phyloP scores from a whole-genome alignment of 2,329 filamentous ascomycete species.

The Fusarium sarcochroum region DNA sequence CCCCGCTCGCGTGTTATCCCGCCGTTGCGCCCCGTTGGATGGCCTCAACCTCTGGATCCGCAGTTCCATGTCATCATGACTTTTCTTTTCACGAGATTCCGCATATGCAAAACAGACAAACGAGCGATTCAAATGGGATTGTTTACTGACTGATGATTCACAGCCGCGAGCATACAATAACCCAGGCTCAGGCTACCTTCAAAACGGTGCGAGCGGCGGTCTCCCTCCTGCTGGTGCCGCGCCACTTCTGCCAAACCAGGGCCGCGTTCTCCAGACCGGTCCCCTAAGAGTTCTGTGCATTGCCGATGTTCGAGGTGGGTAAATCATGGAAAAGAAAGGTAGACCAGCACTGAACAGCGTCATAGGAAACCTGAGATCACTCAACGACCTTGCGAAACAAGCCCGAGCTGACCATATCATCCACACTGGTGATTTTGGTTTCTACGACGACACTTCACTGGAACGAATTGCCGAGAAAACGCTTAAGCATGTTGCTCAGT shows the following conservation, averaged over 20 bases:
- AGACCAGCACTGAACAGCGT: constrained; percentile 30
- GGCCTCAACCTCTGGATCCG: constrained; percentile 34
- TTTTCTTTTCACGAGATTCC: constrained; percentile 6
- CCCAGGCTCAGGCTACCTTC: constrained; percentile 71
- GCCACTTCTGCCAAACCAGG: constrained; percentile 77
- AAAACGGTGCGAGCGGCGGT: constrained; percentile 70
- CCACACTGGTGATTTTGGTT: constrained; percentile 98
- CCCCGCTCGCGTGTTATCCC: constrained; percentile 44
- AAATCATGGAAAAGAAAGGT: constrained; percentile 28
- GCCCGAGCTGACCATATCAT: constrained; percentile 97
- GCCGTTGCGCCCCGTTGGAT: constrained; percentile 40
- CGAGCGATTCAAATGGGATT: not conserved
- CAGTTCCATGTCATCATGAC: constrained; percentile 27
- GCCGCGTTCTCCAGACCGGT: constrained; percentile 75
- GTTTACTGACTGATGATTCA: constrained; percentile 42
- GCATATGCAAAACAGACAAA: constrained; percentile 1
- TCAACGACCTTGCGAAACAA: constrained; percentile 96
- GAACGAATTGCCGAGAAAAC: constrained; percentile 99
- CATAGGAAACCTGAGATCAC: constrained; percentile 90
- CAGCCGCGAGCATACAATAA: constrained; percentile 64
- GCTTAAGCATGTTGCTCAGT: constrained; percentile 97
- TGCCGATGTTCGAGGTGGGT: constrained; percentile 78
- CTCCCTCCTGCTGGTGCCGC: constrained; percentile 71
- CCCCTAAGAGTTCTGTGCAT: constrained; percentile 78
- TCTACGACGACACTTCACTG: constrained; percentile 96